phyloP scores from a whole-genome alignment of 2,329 filamentous ascomycete species.

The Ascochyta koolunga region DNA sequence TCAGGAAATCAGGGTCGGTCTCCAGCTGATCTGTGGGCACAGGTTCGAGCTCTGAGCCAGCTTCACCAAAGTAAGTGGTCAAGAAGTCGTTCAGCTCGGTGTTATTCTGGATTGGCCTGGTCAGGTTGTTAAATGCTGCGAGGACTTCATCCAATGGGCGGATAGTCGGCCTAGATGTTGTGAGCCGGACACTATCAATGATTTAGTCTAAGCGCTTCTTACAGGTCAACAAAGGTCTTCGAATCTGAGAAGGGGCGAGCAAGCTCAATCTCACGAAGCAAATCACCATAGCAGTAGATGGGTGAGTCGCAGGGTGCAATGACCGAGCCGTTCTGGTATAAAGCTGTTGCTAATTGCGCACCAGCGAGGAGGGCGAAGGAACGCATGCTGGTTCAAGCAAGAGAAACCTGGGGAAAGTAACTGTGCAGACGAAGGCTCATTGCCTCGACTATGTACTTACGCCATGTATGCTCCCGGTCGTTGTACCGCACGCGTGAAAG shows the following conservation, averaged over 20 bases:
- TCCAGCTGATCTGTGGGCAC: conserved; percentile 59
- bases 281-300: conserved; percentile 70
- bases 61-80: conserved; percentile 66
- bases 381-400: conserved; percentile 18
- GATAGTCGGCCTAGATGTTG: conserved; percentile 61
- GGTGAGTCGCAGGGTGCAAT: conserved; percentile 70
- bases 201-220: neutral
- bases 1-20: conserved; percentile 64
- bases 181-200: conserved; percentile 3
- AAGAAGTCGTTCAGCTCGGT: conserved; percentile 67
- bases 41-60: conserved; percentile 66
- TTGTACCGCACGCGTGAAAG: conserved; percentile 12
- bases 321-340: conserved; percentile 66
- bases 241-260: conserved; percentile 69
- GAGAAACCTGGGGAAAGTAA: neutral
- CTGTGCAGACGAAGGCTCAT: neutral
- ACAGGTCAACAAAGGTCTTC: conserved; percentile 71
- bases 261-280: conserved; percentile 67
- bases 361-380: conserved; percentile 22
- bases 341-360: conserved; percentile 45
- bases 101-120: conserved; percentile 67
- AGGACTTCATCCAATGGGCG: conserved; percentile 65
- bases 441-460: conserved; percentile 8
- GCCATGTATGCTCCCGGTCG: conserved; percentile 10
- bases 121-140: conserved; percentile 64